Evolutionary conservation across 192 early-diverging fungal species (phyloP).

Genomic region (Backusella sp.): DNA sequence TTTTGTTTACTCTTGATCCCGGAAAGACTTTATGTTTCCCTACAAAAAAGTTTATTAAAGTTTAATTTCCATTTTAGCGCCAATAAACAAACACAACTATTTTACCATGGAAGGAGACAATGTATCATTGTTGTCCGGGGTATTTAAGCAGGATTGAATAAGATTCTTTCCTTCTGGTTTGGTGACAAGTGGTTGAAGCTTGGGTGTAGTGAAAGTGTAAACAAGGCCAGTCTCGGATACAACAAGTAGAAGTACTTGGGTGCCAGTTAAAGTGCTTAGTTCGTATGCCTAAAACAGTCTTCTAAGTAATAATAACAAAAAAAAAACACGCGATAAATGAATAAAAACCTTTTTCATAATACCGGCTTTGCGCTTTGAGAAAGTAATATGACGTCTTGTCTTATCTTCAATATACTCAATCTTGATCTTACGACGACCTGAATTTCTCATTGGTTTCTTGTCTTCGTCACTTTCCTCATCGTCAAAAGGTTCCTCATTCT

Average conservation of each 20-base stretch:
- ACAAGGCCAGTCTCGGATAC: constrained; percentile 93
- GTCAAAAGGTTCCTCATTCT: constrained; percentile 21
- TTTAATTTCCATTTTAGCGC: background rate
- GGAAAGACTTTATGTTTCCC: background rate
- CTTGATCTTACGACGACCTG: constrained; percentile 88
- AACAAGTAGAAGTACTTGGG: constrained; percentile 86
- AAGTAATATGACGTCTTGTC: constrained; percentile 86
- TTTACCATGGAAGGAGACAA: constrained; percentile 3
- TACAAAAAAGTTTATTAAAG: background rate
- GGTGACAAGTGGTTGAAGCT: constrained; percentile 87
- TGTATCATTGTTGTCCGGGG: constrained; percentile 54
- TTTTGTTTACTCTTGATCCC: background rate
- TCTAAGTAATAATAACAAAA: no score
- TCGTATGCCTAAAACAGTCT: constrained; percentile 67
- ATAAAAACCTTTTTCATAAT: constrained; percentile 88
- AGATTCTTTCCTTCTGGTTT: constrained; percentile 87
- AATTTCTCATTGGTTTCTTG: constrained; percentile 53
- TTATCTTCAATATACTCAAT: constrained; percentile 94
- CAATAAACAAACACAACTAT: background rate
- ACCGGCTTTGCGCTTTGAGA: constrained; percentile 90
- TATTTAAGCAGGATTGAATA: constrained; percentile 87
- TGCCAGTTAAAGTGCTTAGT: constrained; percentile 88
- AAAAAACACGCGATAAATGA: background rate
- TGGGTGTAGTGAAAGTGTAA: constrained; percentile 91
- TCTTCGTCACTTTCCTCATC: constrained; percentile 56